Evolutionary conservation across 169 alveolate genomes (phyloP).

Genomic region (Plasmodium ovale): DNA sequence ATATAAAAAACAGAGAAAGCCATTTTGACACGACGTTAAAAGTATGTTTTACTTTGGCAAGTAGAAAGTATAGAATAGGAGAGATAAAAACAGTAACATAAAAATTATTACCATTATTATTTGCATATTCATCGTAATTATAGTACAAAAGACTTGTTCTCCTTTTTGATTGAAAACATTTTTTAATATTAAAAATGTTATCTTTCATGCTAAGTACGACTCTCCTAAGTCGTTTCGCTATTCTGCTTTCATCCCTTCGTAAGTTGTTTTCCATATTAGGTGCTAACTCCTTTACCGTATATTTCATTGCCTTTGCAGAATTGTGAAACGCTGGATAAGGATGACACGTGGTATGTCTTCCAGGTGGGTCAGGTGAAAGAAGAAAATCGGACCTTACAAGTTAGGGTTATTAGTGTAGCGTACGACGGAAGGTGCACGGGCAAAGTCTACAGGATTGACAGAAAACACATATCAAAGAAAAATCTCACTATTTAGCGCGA

Average conservation of each 20-base stretch:
- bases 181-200: background rate
- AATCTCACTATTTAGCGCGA: no score
- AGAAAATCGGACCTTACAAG: no score
- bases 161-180: background rate
- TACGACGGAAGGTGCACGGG: no score
- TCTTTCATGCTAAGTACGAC: background rate
- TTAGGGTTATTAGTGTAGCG: no score
- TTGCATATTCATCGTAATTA: background rate
- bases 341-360: no score
- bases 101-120: conserved; percentile 2
- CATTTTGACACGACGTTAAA: background rate
- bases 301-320: conserved; percentile 5
- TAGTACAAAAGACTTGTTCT: background rate
- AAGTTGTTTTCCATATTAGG: background rate
- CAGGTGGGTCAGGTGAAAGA: no score
- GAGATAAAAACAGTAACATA: conserved; percentile 6
- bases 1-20: conserved; percentile 1
- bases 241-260: background rate
- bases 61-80: conserved; percentile 15
- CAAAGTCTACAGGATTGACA: no score
- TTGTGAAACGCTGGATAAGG: no score
- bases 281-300: background rate
- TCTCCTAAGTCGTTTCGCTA: background rate
- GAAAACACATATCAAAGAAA: no score
- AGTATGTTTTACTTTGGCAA: background rate